Percentiles rank a stretch among this genome's conserved stretches.
These are phyloP conservation scores for Orbilia quercus DNA, from an alignment of 2,329 filamentous ascomycete genomes.

Conservation along the genomic window DNA sequence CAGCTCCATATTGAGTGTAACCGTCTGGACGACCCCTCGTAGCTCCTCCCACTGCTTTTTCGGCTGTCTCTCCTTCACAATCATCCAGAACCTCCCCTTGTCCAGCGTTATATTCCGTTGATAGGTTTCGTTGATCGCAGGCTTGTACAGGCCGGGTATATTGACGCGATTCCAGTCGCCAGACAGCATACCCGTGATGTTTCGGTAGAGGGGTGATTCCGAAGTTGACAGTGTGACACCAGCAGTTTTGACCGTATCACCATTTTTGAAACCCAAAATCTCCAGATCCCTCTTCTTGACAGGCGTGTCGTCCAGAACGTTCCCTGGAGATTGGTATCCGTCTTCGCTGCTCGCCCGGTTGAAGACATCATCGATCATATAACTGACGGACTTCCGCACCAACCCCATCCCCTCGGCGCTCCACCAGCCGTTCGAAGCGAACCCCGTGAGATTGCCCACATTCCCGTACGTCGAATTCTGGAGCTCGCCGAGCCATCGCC, in stretches of 20 bases:
- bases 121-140: constrained; percentile 57
- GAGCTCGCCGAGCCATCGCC: constrained; percentile 57
- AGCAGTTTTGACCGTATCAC: constrained; percentile 14
- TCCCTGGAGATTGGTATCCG: constrained; percentile 10
- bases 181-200: constrained; percentile 53
- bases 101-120: constrained; percentile 58
- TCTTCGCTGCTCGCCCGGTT: constrained; percentile 38
- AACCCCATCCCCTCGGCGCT: constrained; percentile 47
- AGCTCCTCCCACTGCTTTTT: constrained; percentile 49
- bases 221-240: constrained; percentile 13
- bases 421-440: constrained; percentile 50
- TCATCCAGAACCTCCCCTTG: constrained; percentile 58
- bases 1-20: constrained; percentile 58
- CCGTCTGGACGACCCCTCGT: constrained; percentile 55
- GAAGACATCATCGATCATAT: constrained; percentile 57
- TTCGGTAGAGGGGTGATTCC: constrained; percentile 42
- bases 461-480: constrained; percentile 59
- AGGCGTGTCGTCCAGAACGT: constrained; percentile 50
- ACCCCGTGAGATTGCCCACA: constrained; percentile 59
- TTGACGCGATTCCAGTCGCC: constrained; percentile 47
- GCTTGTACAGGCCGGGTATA: constrained; percentile 31
- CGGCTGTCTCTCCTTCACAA: constrained; percentile 57
- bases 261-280: constrained; percentile 2
- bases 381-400: constrained; percentile 55
- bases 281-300: constrained; percentile 51